Evolutionary conservation across 108 stramenopile genomes (phyloP), one percentile per base, ranked within the genome.

Genomic region (Nitzschia sp.): DNA sequence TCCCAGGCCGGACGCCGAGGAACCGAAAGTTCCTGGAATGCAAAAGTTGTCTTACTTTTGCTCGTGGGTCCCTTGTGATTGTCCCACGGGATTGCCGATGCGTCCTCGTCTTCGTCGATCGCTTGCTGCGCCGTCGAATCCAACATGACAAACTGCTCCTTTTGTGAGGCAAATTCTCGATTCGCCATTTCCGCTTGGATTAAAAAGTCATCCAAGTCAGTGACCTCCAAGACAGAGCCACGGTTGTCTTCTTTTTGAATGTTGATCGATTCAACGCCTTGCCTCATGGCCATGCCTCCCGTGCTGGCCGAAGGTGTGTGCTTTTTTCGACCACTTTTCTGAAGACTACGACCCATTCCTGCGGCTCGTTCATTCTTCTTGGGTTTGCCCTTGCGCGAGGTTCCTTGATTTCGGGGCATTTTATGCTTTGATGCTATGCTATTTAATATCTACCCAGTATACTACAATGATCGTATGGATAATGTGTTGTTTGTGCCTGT

Each of bases 1-100:
- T 90, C 83, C 99, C 99, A 99, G 23, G 77, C 58, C 6, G 99
- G 99, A 22, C 96, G 83, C 41, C 97, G 72, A 19, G 99, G 99
- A 3, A 99, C 91, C 38, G 80, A 80, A 21, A 99, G 75, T 64
- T 97, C 96, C 62, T 88, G 72, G 53, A 94, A 97, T 27, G 82
- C 81, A 75, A 98, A 97, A 16, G 73, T 86, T 0, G 76, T n/a
- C 28, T 33, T 34, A 15, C 21, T 44, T 15, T 56, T 56, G 6
- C 5, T 31, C 5, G 64, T 21, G 9, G 33, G 22, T 22, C 41
- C 66, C 45, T 53, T 57, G 54, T 62, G 33, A 0, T 71, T 62
- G 2, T 56, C 60, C 48, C 61, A 71, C 45, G 17, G 2, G 21
- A 60, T 29, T 15, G 32, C 17, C 16, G 22, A 45, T 34, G 30